These are phyloP conservation scores for Cyberlindnera euphorbiae DNA, from an alignment of 805 yeast genomes.

Conservation along the genomic window DNA sequence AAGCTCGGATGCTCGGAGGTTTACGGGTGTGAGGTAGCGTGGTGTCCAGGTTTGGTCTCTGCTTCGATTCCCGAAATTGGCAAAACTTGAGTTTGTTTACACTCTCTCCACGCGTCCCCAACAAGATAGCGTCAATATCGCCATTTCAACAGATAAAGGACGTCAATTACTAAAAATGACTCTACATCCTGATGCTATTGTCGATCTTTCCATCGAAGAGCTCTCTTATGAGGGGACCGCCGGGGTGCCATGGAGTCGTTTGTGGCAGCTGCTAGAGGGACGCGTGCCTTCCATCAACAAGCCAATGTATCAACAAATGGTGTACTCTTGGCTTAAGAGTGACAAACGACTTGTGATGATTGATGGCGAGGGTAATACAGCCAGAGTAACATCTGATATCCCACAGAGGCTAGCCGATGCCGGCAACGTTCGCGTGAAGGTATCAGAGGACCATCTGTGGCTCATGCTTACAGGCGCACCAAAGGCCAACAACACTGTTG, in stretches of 20 bases:
- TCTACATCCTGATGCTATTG: constrained; percentile 24
- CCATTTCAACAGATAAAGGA: too few species aligned
- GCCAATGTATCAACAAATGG: constrained; percentile 28
- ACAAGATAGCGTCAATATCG: too few species aligned
- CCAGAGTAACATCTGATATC: neutral
- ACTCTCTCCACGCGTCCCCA: too few species aligned
- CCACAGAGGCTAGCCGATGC: constrained; percentile 6
- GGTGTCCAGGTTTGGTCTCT: too few species aligned
- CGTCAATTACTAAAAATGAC: constrained; percentile 1
- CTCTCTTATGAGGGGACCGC: constrained; percentile 31
- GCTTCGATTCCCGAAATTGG: too few species aligned
- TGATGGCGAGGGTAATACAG: neutral
- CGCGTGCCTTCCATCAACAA: constrained; percentile 22
- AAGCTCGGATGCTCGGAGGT: too few species aligned
- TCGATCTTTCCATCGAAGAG: constrained; percentile 29
- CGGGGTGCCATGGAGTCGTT: constrained; percentile 28
- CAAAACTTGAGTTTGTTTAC: too few species aligned
- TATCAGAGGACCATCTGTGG: constrained; percentile 56
- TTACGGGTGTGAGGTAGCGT: too few species aligned
- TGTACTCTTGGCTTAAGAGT: constrained; percentile 34
- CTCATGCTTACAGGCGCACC: constrained; percentile 51
- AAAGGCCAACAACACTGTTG: constrained; percentile 46
- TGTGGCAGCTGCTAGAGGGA: constrained; percentile 30
- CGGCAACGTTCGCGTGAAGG: constrained; percentile 26
- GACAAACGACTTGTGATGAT: constrained; percentile 16